phyloP scores from a whole-genome alignment of 352 stramenopile species.

The Phytophthora nicotianae region DNA sequence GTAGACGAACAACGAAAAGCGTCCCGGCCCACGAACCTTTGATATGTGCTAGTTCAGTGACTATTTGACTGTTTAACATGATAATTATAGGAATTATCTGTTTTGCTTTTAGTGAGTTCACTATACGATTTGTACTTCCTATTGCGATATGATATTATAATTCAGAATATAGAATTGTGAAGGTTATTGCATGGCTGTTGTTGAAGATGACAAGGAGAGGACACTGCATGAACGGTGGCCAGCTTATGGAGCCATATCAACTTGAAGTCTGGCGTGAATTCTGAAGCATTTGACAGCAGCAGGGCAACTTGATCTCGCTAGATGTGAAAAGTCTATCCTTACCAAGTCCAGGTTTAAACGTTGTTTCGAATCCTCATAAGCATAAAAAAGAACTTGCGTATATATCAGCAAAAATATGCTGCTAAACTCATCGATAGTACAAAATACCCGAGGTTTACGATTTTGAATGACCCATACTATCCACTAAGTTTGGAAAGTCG shows the following conservation, averaged over 20 bases:
- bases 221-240: constrained; percentile 10
- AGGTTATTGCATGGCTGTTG: constrained; percentile 15
- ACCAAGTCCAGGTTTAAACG: constrained; percentile 18
- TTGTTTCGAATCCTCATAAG: constrained; percentile 3
- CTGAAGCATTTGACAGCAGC: constrained; percentile 30
- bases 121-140: neutral
- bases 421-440: constrained; percentile 11
- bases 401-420: constrained; percentile 22
- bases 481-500: neutral
- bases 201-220: constrained; percentile 35
- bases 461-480: too few relatives aligned
- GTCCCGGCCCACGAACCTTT: constrained; percentile 6
- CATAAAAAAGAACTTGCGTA: constrained; percentile 16
- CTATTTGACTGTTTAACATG: neutral
- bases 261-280: constrained; percentile 35
- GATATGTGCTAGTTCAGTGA: neutral
- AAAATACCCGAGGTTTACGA: neutral
- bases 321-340: constrained; percentile 14
- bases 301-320: constrained; percentile 8
- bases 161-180: constrained; percentile 7
- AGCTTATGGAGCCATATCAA: constrained; percentile 35
- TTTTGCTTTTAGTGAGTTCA: neutral
- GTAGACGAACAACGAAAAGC: constrained; percentile 35
- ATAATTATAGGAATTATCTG: neutral
- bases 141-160: neutral